Conservation (phyloP, 2,329 filamentous ascomycete species). For the Diaporthe citri region DNA sequence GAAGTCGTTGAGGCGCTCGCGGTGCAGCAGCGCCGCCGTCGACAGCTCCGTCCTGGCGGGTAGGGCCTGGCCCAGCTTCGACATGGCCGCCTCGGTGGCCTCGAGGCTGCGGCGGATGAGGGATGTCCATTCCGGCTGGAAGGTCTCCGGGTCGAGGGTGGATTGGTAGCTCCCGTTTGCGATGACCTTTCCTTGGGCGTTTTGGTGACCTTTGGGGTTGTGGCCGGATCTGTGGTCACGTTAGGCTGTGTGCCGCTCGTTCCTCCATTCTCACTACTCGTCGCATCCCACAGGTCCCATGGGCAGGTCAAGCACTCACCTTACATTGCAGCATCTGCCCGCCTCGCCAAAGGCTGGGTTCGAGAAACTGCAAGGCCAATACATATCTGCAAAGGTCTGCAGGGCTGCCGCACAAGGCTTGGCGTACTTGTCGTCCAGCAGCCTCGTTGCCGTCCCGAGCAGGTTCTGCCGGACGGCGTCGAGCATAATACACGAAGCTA, state of each 20-base stretch:
- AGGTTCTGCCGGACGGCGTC: constrained; percentile 8
- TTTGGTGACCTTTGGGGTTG: constrained; percentile 21
- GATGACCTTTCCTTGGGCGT: constrained; percentile 11
- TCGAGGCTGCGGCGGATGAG: constrained; percentile 17
- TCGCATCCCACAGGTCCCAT: accelerated
- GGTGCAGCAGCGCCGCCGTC: background rate
- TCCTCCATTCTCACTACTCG: background rate
- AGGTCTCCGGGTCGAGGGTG: background rate
- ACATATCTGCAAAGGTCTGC: constrained; percentile 9
- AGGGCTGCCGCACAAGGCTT: background rate
- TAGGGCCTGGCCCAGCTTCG: background rate
- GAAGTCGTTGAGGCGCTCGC: constrained; percentile 20
- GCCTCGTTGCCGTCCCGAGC: constrained; percentile 23
- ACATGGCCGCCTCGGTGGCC: constrained; percentile 1
- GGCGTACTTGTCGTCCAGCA: constrained; percentile 21
- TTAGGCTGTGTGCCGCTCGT: background rate
- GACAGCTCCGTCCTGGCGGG: background rate
- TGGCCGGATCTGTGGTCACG: background rate
- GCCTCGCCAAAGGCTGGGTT: background rate
- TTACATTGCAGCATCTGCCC: constrained; percentile 9
- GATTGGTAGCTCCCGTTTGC: constrained; percentile 20
- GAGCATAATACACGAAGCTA: constrained; percentile 10
- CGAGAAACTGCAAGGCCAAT: constrained; percentile 23
- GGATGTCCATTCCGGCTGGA: background rate
- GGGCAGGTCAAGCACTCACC: background rate